Conservation (phyloP, 2,329 filamentous ascomycete species). For the Epicoccum sorghinum region DNA sequence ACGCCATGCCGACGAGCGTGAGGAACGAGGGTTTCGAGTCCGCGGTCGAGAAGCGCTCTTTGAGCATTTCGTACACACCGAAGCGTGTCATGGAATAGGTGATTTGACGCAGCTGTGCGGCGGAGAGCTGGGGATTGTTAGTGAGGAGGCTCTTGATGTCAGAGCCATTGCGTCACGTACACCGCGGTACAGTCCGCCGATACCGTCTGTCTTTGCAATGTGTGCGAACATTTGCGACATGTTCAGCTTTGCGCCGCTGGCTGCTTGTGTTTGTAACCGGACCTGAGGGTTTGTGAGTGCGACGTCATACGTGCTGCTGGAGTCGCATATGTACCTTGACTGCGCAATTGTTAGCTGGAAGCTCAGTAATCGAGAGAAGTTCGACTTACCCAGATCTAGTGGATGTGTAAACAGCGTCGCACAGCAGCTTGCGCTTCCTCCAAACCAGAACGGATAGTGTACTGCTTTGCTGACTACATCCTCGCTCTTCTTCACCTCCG, state of each 20-base stretch:
- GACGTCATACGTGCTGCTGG: not conserved
- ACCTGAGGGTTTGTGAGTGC: conserved; percentile 62
- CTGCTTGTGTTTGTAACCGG: conserved; percentile 79
- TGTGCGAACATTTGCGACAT: conserved; percentile 88
- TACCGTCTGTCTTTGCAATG: conserved; percentile 76
- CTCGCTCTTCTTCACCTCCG: conserved; percentile 49
- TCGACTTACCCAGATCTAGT: conserved; percentile 77
- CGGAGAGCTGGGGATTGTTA: conserved; percentile 67
- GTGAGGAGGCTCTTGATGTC: not conserved
- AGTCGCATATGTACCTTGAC: conserved; percentile 50
- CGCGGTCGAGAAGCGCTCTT: conserved; percentile 67
- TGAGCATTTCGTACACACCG: conserved; percentile 94
- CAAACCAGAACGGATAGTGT: conserved; percentile 77
- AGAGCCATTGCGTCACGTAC: conserved; percentile 50
- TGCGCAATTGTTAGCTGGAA: conserved; percentile 40
- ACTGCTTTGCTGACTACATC: conserved; percentile 50
- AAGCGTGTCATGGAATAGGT: conserved; percentile 98
- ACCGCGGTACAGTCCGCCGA: conserved; percentile 85
- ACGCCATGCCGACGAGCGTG: conserved; percentile 82
- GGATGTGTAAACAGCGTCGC: conserved; percentile 93
- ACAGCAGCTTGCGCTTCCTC: conserved; percentile 90
- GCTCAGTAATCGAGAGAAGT: not conserved
- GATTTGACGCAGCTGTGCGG: conserved; percentile 85
- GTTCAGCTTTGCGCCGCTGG: conserved; percentile 70
- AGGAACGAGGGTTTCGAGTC: conserved; percentile 68